These are phyloP conservation scores for Phlyctochytrium bullatum DNA, from an alignment of 192 early-diverging fungal genomes.

Conservation along the genomic window DNA sequence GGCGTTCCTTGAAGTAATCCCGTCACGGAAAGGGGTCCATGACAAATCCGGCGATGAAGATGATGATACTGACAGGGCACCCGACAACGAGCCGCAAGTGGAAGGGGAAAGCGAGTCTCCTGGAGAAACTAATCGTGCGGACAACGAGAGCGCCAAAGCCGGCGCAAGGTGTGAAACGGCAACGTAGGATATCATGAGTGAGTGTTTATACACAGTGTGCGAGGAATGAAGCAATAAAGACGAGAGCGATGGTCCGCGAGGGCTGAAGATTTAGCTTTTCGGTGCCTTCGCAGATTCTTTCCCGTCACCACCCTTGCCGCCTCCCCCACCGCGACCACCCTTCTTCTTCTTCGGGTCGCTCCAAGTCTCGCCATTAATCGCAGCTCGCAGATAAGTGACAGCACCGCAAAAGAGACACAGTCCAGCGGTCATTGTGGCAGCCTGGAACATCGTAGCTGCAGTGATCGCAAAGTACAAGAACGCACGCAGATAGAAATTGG, in stretches of 20 bases:
- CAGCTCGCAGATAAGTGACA: constrained; percentile 30
- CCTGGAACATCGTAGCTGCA: constrained; percentile 27
- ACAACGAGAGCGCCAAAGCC: too few relatives aligned
- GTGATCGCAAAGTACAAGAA: constrained; percentile 18
- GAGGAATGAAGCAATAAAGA: constrained; percentile 3
- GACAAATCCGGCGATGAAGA: background rate
- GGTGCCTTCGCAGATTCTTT: background rate
- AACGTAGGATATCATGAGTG: too few relatives aligned
- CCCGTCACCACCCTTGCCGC: background rate
- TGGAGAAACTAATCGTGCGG: too few relatives aligned
- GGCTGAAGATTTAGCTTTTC: background rate
- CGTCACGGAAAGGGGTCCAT: constrained; percentile 66
- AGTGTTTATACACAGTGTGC: too few relatives aligned
- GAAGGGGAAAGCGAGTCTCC: constrained; percentile 13
- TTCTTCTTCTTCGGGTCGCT: constrained; percentile 13
- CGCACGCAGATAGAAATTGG: constrained; percentile 25
- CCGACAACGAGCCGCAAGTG: constrained; percentile 5
- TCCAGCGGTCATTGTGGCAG: constrained; percentile 26
- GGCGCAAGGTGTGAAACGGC: too few relatives aligned
- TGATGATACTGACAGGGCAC: constrained; percentile 16
- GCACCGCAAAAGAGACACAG: constrained; percentile 28
- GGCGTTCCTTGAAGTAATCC: constrained; percentile 88
- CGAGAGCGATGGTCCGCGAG: too few relatives aligned
- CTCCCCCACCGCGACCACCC: background rate
- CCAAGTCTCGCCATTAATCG: constrained; percentile 21